These are phyloP conservation scores for Ogataea nonfermentans DNA, from an alignment of 805 yeast genomes.

Conservation along the genomic window DNA sequence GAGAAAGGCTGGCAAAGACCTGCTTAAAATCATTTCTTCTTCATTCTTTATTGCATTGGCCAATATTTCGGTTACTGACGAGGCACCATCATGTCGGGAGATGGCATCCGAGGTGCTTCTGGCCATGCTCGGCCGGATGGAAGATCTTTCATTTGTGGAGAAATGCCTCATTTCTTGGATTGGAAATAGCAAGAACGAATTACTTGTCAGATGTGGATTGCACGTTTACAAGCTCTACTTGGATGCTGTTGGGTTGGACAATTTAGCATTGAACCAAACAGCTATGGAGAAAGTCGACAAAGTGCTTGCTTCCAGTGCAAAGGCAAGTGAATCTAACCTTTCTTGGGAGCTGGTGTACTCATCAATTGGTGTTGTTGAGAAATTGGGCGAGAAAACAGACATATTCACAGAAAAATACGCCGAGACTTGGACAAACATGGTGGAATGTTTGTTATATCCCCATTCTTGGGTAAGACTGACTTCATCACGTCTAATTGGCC, in stretches of 20 bases:
- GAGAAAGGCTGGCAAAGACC: constrained; percentile 57
- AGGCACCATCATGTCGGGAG: constrained; percentile 75
- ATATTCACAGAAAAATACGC: constrained; percentile 43
- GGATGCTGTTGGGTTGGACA: constrained; percentile 44
- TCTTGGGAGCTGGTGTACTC: constrained; percentile 81
- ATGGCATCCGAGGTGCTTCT: constrained; percentile 67
- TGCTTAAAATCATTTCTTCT: constrained; percentile 59
- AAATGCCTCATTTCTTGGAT: constrained; percentile 61
- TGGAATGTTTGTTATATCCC: constrained; percentile 68
- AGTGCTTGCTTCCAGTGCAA: constrained; percentile 28
- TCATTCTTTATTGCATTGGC: constrained; percentile 84
- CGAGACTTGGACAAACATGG: constrained; percentile 51
- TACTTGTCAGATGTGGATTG: constrained; percentile 71
- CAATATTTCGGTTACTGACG: constrained; percentile 74
- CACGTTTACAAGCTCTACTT: constrained; percentile 65
- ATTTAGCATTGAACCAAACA: constrained; percentile 23
- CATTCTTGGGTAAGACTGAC: constrained; percentile 87
- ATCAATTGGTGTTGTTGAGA: constrained; percentile 46
- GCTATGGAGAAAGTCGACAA: constrained; percentile 28
- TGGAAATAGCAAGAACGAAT: constrained; percentile 46
- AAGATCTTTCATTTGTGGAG: constrained; percentile 34
- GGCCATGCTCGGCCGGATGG: constrained; percentile 52
- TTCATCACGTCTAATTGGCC: constrained; percentile 58
- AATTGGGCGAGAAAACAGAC: constrained; percentile 15
- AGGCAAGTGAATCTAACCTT: constrained; percentile 38